Conservation (phyloP, 1,284 basidiomycete genomes). For the Tylopilus sp. region DNA sequence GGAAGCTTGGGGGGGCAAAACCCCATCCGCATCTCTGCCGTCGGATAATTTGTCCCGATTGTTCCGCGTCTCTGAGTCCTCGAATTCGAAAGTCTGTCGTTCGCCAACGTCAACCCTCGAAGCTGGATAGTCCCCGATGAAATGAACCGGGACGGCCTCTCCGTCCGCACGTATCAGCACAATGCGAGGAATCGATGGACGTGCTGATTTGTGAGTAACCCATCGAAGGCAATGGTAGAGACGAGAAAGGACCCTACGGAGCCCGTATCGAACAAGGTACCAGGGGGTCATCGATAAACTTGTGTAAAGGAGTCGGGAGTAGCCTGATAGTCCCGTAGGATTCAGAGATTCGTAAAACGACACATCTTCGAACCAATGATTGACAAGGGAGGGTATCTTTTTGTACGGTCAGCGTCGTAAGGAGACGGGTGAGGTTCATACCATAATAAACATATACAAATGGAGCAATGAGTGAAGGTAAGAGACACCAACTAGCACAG, state of each 20-base stretch:
- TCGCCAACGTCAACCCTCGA: not conserved
- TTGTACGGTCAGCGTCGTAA: conserved; percentile 7
- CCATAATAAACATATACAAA: conserved; percentile 39
- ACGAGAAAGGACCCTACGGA: conserved; percentile 1
- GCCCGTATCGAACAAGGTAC: conserved; percentile 14
- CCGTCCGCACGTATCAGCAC: conserved; percentile 27
- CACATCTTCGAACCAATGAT: conserved; percentile 35
- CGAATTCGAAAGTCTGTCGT: not conserved
- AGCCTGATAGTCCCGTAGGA: conserved; percentile 3
- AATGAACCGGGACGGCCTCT: conserved; percentile 17
- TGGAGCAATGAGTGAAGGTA: conserved; percentile 33
- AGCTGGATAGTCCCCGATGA: conserved; percentile 14
- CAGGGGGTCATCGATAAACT: conserved; percentile 19
- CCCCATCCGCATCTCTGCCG: not conserved
- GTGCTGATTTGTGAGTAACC: not conserved
- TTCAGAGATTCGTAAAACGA: conserved; percentile 25
- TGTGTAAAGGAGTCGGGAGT: conserved; percentile 10
- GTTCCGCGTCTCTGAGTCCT: not conserved
- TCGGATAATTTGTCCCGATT: not conserved
- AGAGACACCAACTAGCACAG: conserved; percentile 20
- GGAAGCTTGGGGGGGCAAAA: not conserved
- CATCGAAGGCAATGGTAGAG: not conserved
- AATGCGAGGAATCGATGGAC: conserved; percentile 24
- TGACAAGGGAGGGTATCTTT: conserved; percentile 30
- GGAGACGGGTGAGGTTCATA: not conserved